phyloP scores from a whole-genome alignment of 345 rosid species.

The Aegle marmelos region DNA sequence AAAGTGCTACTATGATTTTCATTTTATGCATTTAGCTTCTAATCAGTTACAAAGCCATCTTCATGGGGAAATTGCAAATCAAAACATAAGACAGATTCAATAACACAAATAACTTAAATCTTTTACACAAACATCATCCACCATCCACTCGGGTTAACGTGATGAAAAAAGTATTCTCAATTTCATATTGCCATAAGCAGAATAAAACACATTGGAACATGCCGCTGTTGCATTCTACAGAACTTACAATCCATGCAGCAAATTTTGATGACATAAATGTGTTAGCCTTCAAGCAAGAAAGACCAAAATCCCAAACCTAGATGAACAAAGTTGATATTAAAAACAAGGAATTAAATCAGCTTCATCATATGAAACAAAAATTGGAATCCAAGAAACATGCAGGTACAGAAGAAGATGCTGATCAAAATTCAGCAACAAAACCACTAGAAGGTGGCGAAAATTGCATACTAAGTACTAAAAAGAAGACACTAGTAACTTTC shows the following conservation, averaged over 20 bases:
- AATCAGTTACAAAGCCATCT: too few relatives aligned
- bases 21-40: too few relatives aligned
- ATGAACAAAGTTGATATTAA: constrained; percentile 13
- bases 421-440: not conserved
- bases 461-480: not conserved
- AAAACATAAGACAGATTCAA: too few relatives aligned
- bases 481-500: not conserved
- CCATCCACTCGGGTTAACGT: too few relatives aligned
- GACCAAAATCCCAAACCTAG: constrained; percentile 98
- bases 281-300: constrained; percentile 88
- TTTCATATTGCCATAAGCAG: too few relatives aligned
- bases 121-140: too few relatives aligned
- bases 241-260: constrained; percentile 99
- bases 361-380: not conserved
- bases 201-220: too few relatives aligned
- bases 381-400: not conserved
- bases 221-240: too few relatives aligned
- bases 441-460: not conserved
- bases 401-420: not conserved
- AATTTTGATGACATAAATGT: constrained; percentile 96
- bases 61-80: too few relatives aligned
- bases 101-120: too few relatives aligned
- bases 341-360: not conserved
- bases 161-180: too few relatives aligned
- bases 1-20: too few relatives aligned